Conservation (phyloP, 345 rosid genomes). For the Rubroshorea leprosula region DNA sequence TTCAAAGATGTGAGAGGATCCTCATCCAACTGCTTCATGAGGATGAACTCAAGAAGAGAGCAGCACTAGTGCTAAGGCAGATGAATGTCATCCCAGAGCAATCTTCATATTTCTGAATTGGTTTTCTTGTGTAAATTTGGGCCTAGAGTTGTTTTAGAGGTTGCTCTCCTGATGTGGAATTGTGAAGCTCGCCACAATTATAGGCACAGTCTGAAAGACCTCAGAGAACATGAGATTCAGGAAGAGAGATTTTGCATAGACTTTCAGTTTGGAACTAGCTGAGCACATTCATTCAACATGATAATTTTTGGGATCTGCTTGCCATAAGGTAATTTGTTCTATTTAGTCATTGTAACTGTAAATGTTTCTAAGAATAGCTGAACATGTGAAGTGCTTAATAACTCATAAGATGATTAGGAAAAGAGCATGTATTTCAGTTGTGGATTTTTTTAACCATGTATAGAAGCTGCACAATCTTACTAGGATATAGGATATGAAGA, state of each 20-base stretch:
- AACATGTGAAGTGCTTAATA: neutral
- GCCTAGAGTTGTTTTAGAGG: slow-evolving; percentile 2
- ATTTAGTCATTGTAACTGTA: slow-evolving; percentile 6
- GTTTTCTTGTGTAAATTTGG: neutral
- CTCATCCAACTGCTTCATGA: slow-evolving; percentile 44
- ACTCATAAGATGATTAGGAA: neutral
- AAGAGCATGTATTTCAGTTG: neutral
- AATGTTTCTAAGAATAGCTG: neutral
- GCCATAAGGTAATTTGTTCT: neutral
- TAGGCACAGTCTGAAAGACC: too few species aligned
- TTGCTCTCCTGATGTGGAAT: neutral
- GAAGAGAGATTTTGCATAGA: too few species aligned
- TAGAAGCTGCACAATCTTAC: neutral
- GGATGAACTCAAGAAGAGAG: slow-evolving; percentile 35
- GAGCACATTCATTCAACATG: neutral
- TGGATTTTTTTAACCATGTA: neutral
- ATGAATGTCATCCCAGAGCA: slow-evolving; percentile 45
- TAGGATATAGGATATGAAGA: neutral
- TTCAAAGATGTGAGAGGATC: slow-evolving; percentile 34
- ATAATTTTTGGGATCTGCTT: neutral
- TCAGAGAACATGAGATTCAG: too few species aligned
- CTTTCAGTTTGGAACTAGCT: too few species aligned
- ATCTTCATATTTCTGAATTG: slow-evolving; percentile 49
- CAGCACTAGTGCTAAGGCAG: slow-evolving; percentile 39
- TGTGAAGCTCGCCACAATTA: too few species aligned